Evolutionary conservation across 1,139 yeast genomes (phyloP), one percentile per base, ranked within the genome.

Genomic region (Suhomyces ambrosiae): DNA sequence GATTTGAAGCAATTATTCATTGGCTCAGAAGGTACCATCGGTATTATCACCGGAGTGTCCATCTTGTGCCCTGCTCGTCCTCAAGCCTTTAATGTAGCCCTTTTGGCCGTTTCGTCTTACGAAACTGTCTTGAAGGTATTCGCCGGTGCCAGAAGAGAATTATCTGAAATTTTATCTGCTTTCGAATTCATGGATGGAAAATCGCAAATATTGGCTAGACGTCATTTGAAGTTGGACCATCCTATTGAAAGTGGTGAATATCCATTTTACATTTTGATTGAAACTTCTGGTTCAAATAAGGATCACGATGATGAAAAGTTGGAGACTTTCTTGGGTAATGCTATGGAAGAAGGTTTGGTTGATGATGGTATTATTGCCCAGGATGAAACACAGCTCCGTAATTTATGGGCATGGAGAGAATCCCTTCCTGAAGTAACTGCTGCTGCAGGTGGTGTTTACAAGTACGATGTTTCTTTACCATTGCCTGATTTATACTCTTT

Each of bases 331-430:
- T 71, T 92, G 55, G 97, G 88, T 50, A 71, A 69, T 27, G 84
- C 85, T 22, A 85, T 92, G 89, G 96, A 86, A 59, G 77, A 79
- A 29, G 97, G 85, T 30, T 63, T 82, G 33, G 94, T 92, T 23
- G 73, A 75, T 15, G 97, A 92, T 59, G 98, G 98, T 51, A 92
- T 88, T 33, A 86, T 92, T 47, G 96, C 98, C 4, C 96, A 89
- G 63, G 97, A 89, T 61, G 96, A 87, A 62, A 74, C 94, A 3
- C 97, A 92, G 62, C 68, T 86, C 45, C 74, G 74, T 46, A 81
- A 80, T 43, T 74, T 92, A 52, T 92, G 98, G 98, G 68, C 81
- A 23, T 90, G 97, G 97, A 81, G 98, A 68, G 98, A 92, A 63
- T 75, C 83, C 46, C 79, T 90, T 49, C 89, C 97, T 23, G 98